Evolutionary conservation across 2,329 filamentous ascomycete species (phyloP).

Genomic region (Apiospora aurea): DNA sequence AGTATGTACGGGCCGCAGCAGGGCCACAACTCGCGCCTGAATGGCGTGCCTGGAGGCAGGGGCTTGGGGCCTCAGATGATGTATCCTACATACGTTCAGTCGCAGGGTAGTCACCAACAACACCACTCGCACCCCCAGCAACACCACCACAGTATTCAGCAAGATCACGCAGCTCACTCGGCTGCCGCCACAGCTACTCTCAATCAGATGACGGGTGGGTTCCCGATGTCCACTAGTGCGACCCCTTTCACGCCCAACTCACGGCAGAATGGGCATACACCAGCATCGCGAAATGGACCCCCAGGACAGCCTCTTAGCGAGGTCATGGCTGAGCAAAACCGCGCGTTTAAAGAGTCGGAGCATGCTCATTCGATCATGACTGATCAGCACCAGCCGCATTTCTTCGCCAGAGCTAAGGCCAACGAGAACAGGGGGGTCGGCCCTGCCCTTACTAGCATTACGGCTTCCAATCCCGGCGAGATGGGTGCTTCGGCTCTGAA

Average conservation of each 20-base stretch:
- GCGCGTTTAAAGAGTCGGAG: conserved; percentile 78
- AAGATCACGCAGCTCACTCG: conserved; percentile 60
- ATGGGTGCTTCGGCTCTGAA: conserved; percentile 57
- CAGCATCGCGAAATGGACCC: conserved; percentile 57
- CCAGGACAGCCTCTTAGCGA: conserved; percentile 60
- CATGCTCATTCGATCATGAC: conserved; percentile 75
- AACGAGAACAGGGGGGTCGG: conserved; percentile 72
- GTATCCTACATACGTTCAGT: conserved; percentile 62
- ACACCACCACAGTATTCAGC: conserved; percentile 66
- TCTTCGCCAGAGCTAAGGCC: conserved; percentile 76
- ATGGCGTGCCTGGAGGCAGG: conserved; percentile 70
- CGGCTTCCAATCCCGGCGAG: conserved; percentile 42
- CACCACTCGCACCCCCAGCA: conserved; percentile 59
- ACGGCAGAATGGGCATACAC: conserved; percentile 64
- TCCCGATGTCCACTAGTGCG: conserved; percentile 61
- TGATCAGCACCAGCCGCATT: conserved; percentile 69
- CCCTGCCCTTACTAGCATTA: conserved; percentile 55
- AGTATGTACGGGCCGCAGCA: conserved; percentile 81
- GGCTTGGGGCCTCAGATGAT: conserved; percentile 64
- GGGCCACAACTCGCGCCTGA: conserved; percentile 78
- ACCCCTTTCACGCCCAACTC: conserved; percentile 63
- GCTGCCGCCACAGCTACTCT: conserved; percentile 60
- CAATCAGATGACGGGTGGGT: conserved; percentile 64
- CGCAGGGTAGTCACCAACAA: conserved; percentile 57
- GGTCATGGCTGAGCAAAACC: conserved; percentile 90